Base-by-base conservation (phyloP, 805 yeast genomes). In the Wickerhamomyces canadensis region DNA sequence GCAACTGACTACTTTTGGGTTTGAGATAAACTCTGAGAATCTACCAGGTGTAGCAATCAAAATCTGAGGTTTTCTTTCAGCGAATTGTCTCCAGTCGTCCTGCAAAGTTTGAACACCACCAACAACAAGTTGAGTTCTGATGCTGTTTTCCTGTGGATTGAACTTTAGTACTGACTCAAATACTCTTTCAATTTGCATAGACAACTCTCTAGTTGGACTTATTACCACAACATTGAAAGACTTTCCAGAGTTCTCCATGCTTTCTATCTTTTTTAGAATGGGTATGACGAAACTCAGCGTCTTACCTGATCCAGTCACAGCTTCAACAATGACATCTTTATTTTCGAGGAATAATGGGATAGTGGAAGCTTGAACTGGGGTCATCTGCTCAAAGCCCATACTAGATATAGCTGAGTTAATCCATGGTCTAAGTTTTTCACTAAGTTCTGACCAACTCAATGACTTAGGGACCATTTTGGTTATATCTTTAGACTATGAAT, bases 241-340 rank as follows among this genome's bases (percentile, higher is more conserved):
- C 43, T 69, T 72, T 40, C 67, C 71, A 11, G 42, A 31, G 1
- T 61, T 41, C 13, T 49, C 29, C 17, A 29, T 18, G 10, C 16
- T n/a, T 19, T 29, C 11, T 8, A 88, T 60, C 47, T 78, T 80
- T 49, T 88, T 91, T 5, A 88, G 52, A 1, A 84, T 72, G 0
- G 98, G 98, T 3, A 93, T 70, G 5, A 80, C 76, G 64, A 84
- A 93, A 4, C 97, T 83, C n/a, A 89, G 59, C 0, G 98, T 93
- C 57, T 93, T 93, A n/a, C 98, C 98, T 0, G 97, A 88, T 0
- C 98, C 98, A 0, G 98, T 93, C 1, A 87, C 96, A 0, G 97
- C 95, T 57, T 93, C 97, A 2, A 88, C 98, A 8, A 93, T 93
- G 4, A 93, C 96, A 61, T 93, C 98, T 53, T 91, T 91, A 54